Evolutionary conservation across 1,284 basidiomycete species (phyloP).

Genomic region (Ganoderma meredithae): DNA sequence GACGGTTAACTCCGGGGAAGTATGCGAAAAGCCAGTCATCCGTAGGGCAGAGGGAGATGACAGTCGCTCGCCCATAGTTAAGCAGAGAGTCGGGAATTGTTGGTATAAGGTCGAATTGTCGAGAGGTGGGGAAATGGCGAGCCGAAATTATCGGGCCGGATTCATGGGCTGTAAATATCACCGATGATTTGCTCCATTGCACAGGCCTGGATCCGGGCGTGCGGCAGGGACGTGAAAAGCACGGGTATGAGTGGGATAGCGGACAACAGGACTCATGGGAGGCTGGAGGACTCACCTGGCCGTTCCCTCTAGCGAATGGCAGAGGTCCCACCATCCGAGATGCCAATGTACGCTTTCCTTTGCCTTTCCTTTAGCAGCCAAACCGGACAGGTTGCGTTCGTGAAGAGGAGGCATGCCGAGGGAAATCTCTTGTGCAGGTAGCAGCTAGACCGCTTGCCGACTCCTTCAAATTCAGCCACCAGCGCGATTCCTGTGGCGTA

Average conservation of each 20-base stretch:
- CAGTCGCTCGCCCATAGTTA: constrained; percentile 66
- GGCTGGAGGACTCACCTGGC: constrained; percentile 50
- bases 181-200: constrained; percentile 72
- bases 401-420: constrained; percentile 25
- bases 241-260: neutral
- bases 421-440: neutral
- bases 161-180: constrained; percentile 72
- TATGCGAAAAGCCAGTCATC: constrained; percentile 78
- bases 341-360: constrained; percentile 63
- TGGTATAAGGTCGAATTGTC: constrained; percentile 59
- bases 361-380: constrained; percentile 65
- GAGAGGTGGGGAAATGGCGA: constrained; percentile 72
- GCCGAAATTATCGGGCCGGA: constrained; percentile 65
- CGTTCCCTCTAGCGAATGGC: constrained; percentile 63
- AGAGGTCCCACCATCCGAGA: constrained; percentile 77
- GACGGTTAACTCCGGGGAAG: constrained; percentile 63
- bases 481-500: neutral
- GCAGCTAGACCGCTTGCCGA: neutral
- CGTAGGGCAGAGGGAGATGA: constrained; percentile 64
- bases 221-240: neutral
- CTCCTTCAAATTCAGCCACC: neutral
- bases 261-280: neutral
- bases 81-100: constrained; percentile 54
- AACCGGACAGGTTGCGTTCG: constrained; percentile 40
- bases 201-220: constrained; percentile 56